phyloP scores from a whole-genome alignment of 345 rosid species.

The Populus pruinosa region DNA sequence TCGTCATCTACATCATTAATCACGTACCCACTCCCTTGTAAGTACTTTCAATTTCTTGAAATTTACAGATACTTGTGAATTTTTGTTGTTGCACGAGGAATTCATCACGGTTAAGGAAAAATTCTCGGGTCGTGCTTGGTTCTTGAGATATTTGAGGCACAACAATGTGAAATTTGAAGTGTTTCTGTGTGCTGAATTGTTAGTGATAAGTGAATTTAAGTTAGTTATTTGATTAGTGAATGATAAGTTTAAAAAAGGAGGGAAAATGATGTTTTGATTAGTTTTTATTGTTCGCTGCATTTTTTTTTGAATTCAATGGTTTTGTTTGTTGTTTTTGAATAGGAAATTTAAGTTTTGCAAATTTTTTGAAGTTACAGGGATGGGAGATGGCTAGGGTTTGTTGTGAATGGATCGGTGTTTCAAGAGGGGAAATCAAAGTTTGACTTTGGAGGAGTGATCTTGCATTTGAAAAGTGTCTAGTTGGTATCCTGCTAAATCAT shows the following conservation, averaged over 20 bases:
- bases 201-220: not conserved
- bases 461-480: slow-evolving; percentile 9
- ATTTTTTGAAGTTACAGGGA: slow-evolving; percentile 15
- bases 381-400: slow-evolving; percentile 12
- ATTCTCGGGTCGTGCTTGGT: not conserved
- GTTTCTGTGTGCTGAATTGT: not conserved
- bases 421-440: not conserved
- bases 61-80: not conserved
- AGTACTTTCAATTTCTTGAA: not conserved
- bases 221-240: not conserved
- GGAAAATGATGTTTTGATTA: not conserved
- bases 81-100: not conserved
- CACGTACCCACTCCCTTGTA: slow-evolving; percentile 1
- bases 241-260: not conserved
- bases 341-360: slow-evolving; percentile 2
- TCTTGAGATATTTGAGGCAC: not conserved
- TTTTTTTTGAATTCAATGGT: not conserved
- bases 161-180: not conserved
- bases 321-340: slow-evolving; percentile 15
- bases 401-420: not conserved
- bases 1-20: not conserved
- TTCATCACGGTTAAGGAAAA: not conserved
- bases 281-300: not conserved
- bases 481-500: slow-evolving; percentile 1
- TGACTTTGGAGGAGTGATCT: slow-evolving; percentile 15